Evolutionary conservation across 306 rosid species (phyloP).

Genomic region (Mimosa bimucronata): DNA sequence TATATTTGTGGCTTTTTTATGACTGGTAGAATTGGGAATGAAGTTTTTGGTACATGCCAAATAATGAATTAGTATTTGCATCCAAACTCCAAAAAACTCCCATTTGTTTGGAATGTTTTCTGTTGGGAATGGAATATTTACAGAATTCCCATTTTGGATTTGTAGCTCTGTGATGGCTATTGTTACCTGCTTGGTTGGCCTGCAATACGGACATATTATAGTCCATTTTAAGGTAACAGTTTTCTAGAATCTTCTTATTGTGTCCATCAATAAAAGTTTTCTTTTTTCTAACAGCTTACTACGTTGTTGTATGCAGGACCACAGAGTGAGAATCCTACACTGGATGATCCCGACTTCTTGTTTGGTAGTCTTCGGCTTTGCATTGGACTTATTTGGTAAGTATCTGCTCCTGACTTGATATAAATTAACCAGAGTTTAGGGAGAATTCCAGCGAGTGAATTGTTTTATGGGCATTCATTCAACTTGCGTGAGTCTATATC

Average conservation of each 20-base stretch:
- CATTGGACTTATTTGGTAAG: slow-evolving; percentile 69
- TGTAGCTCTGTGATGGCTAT: slow-evolving; percentile 88
- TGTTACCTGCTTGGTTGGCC: slow-evolving; percentile 90
- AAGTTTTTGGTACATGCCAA: background rate
- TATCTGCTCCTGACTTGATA: background rate
- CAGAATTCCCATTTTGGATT: slow-evolving; percentile 11
- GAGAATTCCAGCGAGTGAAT: background rate
- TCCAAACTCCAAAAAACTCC: background rate
- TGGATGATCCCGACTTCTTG: slow-evolving; percentile 78
- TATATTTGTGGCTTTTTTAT: slow-evolving; percentile 23
- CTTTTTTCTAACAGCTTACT: slow-evolving; percentile 5
- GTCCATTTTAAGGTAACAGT: slow-evolving; percentile 73
- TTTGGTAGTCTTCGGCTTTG: slow-evolving; percentile 64
- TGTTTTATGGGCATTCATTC: background rate
- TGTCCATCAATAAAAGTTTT: background rate
- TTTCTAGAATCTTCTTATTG: background rate
- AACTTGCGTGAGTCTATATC: background rate
- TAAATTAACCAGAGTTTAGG: too few relatives aligned
- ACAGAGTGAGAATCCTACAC: slow-evolving; percentile 68
- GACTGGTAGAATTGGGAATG: background rate
- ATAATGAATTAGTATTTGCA: background rate
- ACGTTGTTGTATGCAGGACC: slow-evolving; percentile 60
- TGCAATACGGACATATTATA: slow-evolving; percentile 90
- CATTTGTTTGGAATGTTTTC: background rate
- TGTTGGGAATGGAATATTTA: background rate